Percentiles rank a stretch among this genome's conserved stretches.
Conservation (phyloP, 805 yeast species). For the Wickerhamomyces ciferrii region DNA sequence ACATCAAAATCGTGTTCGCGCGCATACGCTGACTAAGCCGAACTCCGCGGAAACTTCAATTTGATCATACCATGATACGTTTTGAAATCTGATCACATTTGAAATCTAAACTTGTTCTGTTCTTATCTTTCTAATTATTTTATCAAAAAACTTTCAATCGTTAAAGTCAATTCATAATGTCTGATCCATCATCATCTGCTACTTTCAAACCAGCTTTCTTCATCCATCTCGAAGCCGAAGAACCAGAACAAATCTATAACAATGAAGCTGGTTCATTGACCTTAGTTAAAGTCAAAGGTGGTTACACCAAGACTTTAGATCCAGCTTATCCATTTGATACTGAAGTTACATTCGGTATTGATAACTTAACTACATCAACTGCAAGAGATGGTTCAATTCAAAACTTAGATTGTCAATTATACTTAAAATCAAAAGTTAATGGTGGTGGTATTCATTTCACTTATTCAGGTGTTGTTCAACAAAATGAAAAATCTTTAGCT, state of each 20-base stretch:
- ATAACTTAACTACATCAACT: slow-evolving; percentile 35
- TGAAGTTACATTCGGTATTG: slow-evolving; percentile 35
- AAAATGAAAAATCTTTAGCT: slow-evolving; percentile 27
- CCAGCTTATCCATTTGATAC: slow-evolving; percentile 32
- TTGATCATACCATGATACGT: too few species aligned
- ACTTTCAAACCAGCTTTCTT: slow-evolving; percentile 32
- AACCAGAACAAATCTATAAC: slow-evolving; percentile 23
- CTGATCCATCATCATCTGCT: background rate
- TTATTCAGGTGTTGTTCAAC: slow-evolving; percentile 45
- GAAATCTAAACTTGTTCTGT: too few species aligned
- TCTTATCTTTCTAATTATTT: too few species aligned
- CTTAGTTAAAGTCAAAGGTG: slow-evolving; percentile 27
- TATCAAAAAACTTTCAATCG: background rate
- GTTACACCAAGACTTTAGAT: slow-evolving; percentile 33
- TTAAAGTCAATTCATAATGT: background rate
- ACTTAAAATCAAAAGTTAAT: slow-evolving; percentile 33
- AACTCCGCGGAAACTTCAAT: too few species aligned
- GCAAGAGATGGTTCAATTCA: slow-evolving; percentile 22
- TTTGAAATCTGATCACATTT: too few species aligned
- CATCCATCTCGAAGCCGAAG: slow-evolving; percentile 28
- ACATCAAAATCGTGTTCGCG: too few species aligned
- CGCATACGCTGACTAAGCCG: too few species aligned
- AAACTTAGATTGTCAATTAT: slow-evolving; percentile 44
- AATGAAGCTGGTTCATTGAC: slow-evolving; percentile 23
- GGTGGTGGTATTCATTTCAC: slow-evolving; percentile 37